Evolutionary conservation across 768 basidiomycete genomes (phyloP), one percentile per base, ranked within the genome.

Genomic region (Amanita molliuscula): DNA sequence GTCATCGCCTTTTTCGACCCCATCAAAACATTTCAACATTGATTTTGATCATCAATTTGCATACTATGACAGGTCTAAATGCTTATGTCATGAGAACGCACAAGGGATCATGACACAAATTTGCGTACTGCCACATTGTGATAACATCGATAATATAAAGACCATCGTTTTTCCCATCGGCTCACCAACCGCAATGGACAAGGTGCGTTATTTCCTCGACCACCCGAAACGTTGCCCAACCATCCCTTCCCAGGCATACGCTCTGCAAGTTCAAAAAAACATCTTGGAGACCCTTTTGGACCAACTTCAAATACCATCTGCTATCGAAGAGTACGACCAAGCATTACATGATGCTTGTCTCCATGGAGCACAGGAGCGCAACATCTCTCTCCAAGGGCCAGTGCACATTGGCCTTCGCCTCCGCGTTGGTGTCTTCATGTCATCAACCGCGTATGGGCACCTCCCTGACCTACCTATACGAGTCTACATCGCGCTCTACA

Each of bases 401-500:
- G 38, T 9, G 1, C 60, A 58, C 20, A 50, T 66, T 18, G 50
- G 37, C n/a, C 64, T 61, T 3, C 67, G 58, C 41, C 56, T 70
- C 25, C 60, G 59, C 8, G 55, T 56, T 4, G 70, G 67, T 1
- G 64, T 64, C 26, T 41, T 55, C 23, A 67, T 65, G 37, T 57
- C 59, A n/a, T 46, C 48, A 10, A 60, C 48, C 1, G 56, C 59
- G 1, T 66, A 65, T 23, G 51, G 42, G 0, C 70, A 70, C 51
- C 56, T 71, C 10, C 37, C 47, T 6, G 49, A 62, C 54, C 44
- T 56, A 46, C 49, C 63, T 29, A 63, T 60, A 1, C 59, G 59
- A 43, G 58, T 69, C 6, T 60, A 64, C 53, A 67, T 73, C 35
- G 64, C 68, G 3, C 58, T 73, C 6, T 73, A 64, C 54, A 73